Conservation (phyloP, 148 eudicot species). For the Pharnaceum exiguum region DNA sequence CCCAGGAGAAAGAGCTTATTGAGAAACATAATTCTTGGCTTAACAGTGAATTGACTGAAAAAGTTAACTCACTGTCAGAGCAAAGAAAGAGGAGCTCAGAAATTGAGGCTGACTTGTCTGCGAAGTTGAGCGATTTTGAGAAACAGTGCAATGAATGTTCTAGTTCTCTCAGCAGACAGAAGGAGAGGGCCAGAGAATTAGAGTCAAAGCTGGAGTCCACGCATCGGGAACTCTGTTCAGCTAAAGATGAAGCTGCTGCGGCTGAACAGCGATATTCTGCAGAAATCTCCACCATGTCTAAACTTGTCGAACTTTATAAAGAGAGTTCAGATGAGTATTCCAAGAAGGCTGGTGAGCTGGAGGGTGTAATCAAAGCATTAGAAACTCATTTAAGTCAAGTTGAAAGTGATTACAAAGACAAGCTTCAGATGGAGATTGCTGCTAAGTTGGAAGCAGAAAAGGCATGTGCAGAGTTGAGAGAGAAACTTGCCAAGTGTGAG, state of each 20-base stretch:
- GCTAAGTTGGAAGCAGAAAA: constrained; percentile 59
- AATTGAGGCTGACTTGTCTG: constrained; percentile 71
- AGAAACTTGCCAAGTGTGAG: constrained; percentile 62
- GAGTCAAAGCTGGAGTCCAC: constrained; percentile 58
- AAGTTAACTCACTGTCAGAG: constrained; percentile 55
- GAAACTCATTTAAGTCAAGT: constrained; percentile 83
- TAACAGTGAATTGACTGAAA: constrained; percentile 72
- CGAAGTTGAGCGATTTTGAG: constrained; percentile 74
- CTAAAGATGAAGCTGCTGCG: constrained; percentile 62
- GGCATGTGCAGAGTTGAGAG: constrained; percentile 54
- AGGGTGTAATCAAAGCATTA: constrained; percentile 92
- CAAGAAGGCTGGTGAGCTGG: constrained; percentile 92
- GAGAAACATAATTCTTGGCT: constrained; percentile 93
- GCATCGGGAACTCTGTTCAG: constrained; percentile 63
- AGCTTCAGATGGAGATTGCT: constrained; percentile 65
- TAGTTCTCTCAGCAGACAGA: constrained; percentile 56
- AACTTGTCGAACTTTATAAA: constrained; percentile 83
- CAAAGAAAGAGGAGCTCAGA: constrained; percentile 58
- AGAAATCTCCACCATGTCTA: constrained; percentile 72
- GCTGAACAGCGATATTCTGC: constrained; percentile 57
- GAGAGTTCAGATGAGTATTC: constrained; percentile 98
- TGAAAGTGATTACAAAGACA: constrained; percentile 79
- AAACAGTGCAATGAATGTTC: constrained; percentile 60
- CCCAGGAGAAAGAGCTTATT: constrained; percentile 88
- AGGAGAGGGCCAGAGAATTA: constrained; percentile 69